A percentile compares a stretch with the other conserved stretches of the same genome.
These are phyloP conservation scores for Aspergillus sclerotiicarbonarius DNA, from an alignment of 495 filamentous ascomycete genomes.

Conservation along the genomic window DNA sequence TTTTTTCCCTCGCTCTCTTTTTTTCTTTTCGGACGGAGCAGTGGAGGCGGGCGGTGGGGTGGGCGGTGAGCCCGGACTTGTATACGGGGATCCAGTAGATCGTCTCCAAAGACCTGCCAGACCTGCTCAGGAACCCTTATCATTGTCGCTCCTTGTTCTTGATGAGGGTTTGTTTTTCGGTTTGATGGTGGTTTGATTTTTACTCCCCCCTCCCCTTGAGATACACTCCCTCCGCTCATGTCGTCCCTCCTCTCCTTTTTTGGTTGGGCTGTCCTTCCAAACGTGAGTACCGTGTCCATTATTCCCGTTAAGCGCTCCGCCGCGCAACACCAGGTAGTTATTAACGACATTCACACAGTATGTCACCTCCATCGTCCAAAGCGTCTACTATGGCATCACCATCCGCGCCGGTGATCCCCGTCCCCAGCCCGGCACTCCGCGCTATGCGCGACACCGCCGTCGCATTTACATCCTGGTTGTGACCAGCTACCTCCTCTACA, in stretches of 20 bases:
- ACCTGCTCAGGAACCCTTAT: too few species aligned
- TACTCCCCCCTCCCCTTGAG: background rate
- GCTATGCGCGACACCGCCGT: constrained; percentile 68
- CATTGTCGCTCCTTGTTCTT: background rate
- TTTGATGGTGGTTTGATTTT: background rate
- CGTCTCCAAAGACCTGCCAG: too few species aligned
- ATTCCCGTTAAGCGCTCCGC: background rate
- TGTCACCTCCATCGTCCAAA: constrained; percentile 74
- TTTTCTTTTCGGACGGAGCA: constrained; percentile 9
- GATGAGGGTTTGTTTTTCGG: background rate
- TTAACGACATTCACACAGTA: constrained; percentile 47
- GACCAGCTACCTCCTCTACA: constrained; percentile 81
- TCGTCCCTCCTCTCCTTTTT: constrained; percentile 65
- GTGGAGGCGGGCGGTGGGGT: constrained; percentile 31
- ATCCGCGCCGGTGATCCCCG: constrained; percentile 87
- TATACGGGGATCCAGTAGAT: background rate
- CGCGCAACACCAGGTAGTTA: background rate
- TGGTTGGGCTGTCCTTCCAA: constrained; percentile 79
- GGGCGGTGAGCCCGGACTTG: constrained; percentile 28
- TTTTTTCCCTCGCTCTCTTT: constrained; percentile 27
- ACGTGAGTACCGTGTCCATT: constrained; percentile 46
- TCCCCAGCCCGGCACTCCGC: constrained; percentile 68
- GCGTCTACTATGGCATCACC: constrained; percentile 80
- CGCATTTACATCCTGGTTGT: constrained; percentile 82
- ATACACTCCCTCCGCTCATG: constrained; percentile 28